Percentiles rank a stretch among this genome's conserved stretches.
These are phyloP conservation scores for Salinomyces thailandicus DNA, from an alignment of 2,329 filamentous ascomycete genomes.

Conservation along the genomic window DNA sequence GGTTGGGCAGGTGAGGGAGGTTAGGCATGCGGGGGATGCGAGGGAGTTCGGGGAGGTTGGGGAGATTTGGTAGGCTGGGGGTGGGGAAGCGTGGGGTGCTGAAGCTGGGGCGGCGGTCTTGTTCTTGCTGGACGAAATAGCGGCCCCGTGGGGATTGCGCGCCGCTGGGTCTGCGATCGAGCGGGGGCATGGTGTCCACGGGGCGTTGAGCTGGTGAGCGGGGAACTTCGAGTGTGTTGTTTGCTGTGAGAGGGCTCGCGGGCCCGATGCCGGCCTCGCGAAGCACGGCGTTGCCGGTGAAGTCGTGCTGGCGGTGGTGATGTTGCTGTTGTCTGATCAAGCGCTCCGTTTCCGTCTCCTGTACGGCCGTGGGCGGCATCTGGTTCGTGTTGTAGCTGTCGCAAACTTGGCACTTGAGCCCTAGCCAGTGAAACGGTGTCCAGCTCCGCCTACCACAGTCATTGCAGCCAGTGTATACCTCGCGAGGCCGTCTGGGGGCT, in stretches of 20 bases:
- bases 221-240: constrained; percentile 12
- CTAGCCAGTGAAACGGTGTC: constrained; percentile 87
- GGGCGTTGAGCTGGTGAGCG: constrained; percentile 11
- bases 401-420: constrained; percentile 67
- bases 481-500: constrained; percentile 16
- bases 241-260: constrained; percentile 11
- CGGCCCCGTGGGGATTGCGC: constrained; percentile 19
- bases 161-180: constrained; percentile 11
- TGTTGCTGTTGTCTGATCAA: constrained; percentile 21
- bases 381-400: constrained; percentile 45
- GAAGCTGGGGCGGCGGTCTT: constrained; percentile 19
- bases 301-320: constrained; percentile 24
- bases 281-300: constrained; percentile 25
- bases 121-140: constrained; percentile 24
- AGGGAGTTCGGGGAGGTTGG: constrained; percentile 20
- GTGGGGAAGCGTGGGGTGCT: constrained; percentile 15
- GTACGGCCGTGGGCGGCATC: constrained; percentile 32
- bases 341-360: constrained; percentile 25
- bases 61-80: constrained; percentile 21
- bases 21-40: constrained; percentile 20
- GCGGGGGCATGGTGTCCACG: constrained; percentile 5
- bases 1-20: constrained; percentile 18
- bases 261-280: constrained; percentile 24
- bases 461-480: constrained; percentile 81
- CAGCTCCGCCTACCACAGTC: constrained; percentile 84